A percentile compares a stretch with the other conserved stretches of the same genome.
Conservation (phyloP, 2,329 filamentous ascomycete genomes). For the Curvularia hawaiiensis region DNA sequence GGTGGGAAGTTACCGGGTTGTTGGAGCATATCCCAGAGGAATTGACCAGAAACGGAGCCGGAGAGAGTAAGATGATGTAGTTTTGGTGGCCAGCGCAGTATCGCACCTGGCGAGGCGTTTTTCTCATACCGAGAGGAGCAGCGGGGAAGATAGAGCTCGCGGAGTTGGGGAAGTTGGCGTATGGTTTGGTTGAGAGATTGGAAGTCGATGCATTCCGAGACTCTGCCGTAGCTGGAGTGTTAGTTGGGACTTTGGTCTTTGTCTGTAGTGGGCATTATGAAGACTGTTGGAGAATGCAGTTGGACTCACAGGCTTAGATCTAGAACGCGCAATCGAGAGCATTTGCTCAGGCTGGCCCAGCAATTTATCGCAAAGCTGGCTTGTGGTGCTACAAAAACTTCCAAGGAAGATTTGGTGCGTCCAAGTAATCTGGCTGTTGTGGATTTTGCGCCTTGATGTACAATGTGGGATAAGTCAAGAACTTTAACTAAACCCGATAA, state of each 20-base stretch:
- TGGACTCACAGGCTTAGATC: slow-evolving; percentile 54
- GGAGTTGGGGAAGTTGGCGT: slow-evolving; percentile 52
- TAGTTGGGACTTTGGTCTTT: neutral
- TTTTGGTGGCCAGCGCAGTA: slow-evolving; percentile 51
- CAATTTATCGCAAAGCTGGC: slow-evolving; percentile 63
- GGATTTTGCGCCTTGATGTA: slow-evolving; percentile 64
- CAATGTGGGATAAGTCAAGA: slow-evolving; percentile 60
- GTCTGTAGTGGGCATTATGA: too few relatives aligned
- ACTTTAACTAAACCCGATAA: slow-evolving; percentile 57
- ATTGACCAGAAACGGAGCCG: slow-evolving; percentile 52
- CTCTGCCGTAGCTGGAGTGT: slow-evolving; percentile 20
- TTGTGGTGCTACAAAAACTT: slow-evolving; percentile 63
- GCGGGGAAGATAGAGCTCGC: slow-evolving; percentile 53
- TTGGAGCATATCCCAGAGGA: slow-evolving; percentile 47
- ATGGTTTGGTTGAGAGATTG: slow-evolving; percentile 57
- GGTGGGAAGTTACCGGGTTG: slow-evolving; percentile 40
- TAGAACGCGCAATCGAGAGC: slow-evolving; percentile 54
- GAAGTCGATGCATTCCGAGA: slow-evolving; percentile 58
- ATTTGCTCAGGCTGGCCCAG: slow-evolving; percentile 63
- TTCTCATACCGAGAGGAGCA: slow-evolving; percentile 40
- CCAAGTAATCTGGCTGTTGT: slow-evolving; percentile 62
- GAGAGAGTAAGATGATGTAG: slow-evolving; percentile 50
- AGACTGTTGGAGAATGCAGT: neutral
- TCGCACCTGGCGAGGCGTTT: slow-evolving; percentile 22
- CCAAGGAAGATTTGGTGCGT: slow-evolving; percentile 57